These are phyloP conservation scores for Aurifilum marmelostoma DNA, from an alignment of 2,329 filamentous ascomycete genomes.

Conservation along the genomic window DNA sequence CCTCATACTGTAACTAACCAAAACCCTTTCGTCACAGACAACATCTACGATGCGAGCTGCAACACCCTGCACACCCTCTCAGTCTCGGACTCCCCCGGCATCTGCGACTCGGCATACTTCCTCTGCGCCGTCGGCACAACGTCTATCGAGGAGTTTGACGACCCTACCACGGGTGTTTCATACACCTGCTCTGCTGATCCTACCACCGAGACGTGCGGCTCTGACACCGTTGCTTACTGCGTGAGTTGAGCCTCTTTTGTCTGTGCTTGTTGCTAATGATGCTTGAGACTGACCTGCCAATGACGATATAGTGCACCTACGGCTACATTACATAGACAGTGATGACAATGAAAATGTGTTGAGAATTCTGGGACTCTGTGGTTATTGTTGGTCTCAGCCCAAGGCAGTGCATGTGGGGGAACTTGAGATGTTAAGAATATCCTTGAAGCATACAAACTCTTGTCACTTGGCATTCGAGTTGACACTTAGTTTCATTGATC, in stretches of 20 bases:
- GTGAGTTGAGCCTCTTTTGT: slow-evolving; percentile 2
- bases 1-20: background rate
- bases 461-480: background rate
- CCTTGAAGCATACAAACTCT: background rate
- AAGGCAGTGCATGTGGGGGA: background rate
- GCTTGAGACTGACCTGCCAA: background rate
- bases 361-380: background rate
- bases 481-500: background rate
- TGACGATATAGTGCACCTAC: background rate
- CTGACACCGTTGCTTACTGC: slow-evolving; percentile 16
- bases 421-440: background rate
- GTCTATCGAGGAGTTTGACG: slow-evolving; percentile 17
- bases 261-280: background rate
- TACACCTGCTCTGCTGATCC: slow-evolving; percentile 21
- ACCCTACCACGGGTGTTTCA: slow-evolving; percentile 19
- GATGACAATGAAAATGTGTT: background rate
- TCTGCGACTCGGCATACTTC: slow-evolving; percentile 24
- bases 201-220: slow-evolving; percentile 17
- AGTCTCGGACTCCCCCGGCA: slow-evolving; percentile 5
- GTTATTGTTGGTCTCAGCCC: too few relatives aligned
- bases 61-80: slow-evolving; percentile 15
- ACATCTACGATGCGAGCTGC: slow-evolving; percentile 21
- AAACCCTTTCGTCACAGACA: background rate
- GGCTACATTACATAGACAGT: background rate
- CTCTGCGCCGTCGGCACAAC: slow-evolving; percentile 17